phyloP scores from a whole-genome alignment of 148 eudicot species.

The Agrostemma githago region DNA sequence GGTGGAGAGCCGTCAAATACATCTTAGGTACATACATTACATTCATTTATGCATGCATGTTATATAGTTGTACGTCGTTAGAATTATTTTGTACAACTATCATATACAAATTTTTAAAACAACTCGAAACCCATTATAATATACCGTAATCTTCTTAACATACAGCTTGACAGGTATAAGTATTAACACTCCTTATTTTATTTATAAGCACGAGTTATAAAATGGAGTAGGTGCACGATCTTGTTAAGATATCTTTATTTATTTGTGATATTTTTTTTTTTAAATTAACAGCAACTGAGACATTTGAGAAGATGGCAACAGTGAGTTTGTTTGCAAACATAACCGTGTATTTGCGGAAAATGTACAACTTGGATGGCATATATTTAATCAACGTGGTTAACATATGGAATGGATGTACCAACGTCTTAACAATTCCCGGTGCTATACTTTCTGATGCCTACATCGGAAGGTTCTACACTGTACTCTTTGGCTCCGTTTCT shows the following conservation, averaged over 20 bases:
- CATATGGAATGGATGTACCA: constrained; percentile 52
- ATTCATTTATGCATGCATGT: not conserved
- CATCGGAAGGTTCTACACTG: constrained; percentile 54
- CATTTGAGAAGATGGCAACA: constrained; percentile 74
- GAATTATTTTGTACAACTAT: no score
- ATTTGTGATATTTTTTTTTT: not conserved
- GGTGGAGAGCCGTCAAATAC: constrained; percentile 38
- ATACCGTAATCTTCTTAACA: no score
- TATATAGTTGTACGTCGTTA: no score
- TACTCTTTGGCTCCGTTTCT: constrained; percentile 51
- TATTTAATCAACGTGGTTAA: constrained; percentile 37
- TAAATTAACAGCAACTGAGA: constrained; percentile 46
- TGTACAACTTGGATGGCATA: constrained; percentile 46
- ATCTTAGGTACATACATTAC: constrained; percentile 29
- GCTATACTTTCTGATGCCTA: constrained; percentile 66
- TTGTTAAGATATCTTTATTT: not conserved
- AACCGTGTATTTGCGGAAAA: constrained; percentile 38
- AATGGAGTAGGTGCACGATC: no score
- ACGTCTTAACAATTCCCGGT: constrained; percentile 46
- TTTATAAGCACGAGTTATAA: no score
- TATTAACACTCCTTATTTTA: no score
- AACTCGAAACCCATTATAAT: no score
- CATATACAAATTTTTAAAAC: no score
- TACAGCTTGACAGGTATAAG: no score
- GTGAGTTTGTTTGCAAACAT: constrained; percentile 53